Base-by-base conservation (phyloP, 2,329 filamentous ascomycete species). In the Monosporascus sp. region DNA sequence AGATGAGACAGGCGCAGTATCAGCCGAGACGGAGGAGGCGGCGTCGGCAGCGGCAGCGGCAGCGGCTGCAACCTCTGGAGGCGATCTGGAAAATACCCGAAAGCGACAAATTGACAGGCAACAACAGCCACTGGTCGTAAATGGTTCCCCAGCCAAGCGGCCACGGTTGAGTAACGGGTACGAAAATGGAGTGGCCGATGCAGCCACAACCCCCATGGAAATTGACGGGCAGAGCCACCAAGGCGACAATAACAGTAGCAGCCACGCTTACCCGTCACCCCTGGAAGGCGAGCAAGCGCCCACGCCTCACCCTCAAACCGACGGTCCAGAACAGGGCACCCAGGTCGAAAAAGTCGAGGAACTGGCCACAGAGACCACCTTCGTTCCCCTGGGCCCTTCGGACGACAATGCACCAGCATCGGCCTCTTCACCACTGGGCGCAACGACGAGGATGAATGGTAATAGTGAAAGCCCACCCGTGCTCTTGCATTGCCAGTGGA, bases 401-500 rank as follows among this genome's bases (percentile, higher is more conserved):
- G 69, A 63, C 56, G 64, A 67, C 41, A 59, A 60, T 48, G 58
- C 55, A 50, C 48, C 54, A 35, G 68, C 71, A 41, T 68, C 71
- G 49, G 63, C 69, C 55, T 70, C 72, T 24, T 70, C 72, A 58
- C 67, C 70, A 56, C 63, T 66, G 57, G 64, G 65, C 56, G 60
- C 63, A 55, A 63, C 68, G 54, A 63, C 66, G 48, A 65, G 62
- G 64, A 60, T 66, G 60, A 68, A 66, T 57, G 61, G 65, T 59
- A 67, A 66, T 57, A 61, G 65, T 66, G 78, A 82, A 66, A 80
- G 78, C 64, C 74, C 76, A 70, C 81, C 83, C 67, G 78, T 85
- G 64, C 72, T 86, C 70, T 77, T 86, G 74, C 82, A 85, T 71
- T 86, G 83, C 78, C 81, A 85, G 76, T 87, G 82, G 81, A 85